Evolutionary conservation across 148 eudicot genomes (phyloP), one percentile per base, ranked within the genome.

Genomic region (Fagopyrum esculentum): DNA sequence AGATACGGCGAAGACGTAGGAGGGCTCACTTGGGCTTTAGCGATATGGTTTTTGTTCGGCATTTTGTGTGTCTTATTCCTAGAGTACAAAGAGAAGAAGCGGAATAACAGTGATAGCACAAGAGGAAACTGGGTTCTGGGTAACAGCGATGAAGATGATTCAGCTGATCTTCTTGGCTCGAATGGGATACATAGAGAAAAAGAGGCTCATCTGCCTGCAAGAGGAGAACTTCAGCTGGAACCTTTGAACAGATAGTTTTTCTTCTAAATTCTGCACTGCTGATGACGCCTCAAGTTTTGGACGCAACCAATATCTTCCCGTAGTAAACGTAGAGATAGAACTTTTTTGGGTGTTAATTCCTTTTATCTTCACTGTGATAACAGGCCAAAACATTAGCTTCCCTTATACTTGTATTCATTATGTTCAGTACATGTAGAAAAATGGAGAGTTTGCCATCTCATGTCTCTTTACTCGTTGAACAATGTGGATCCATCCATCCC

Each of bases 161-260:
- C 90, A 73, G 70, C 71, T 15, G 95, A 93, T 81, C 91, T 93
- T 15, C 84, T 93, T 81, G 82, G 84, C 51, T 86, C 86, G 49
- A 83, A 74, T 61, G 76, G 84, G 70, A 72, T 81, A 52, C 52
- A 71, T 72, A 69, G 73, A 3, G 89, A 85, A 35, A 89, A 91
- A 82, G 90, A 88, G 74, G 77, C 87, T 26, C 79, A 56, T 71
- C 52, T 78, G 45, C 80, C 92, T 40, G 88, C 79, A 10, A 81
- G 89, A 80, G 88, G 85, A 95, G 98, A 91, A 86, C 82, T 93
- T 83, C 98, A 93, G 76, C 78, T 93, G 75, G 97, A 89, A 85
- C 93, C 98, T 51, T 54, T 93, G 75, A 77, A 80, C 74, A 83
- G 89, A 85, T 82, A 82, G 80, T 6, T 69, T 72, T 73, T 68